Evolutionary conservation across 2,329 filamentous ascomycete species (phyloP), one percentile per base, ranked within the genome.

Genomic region (Chaetomium globosum): DNA sequence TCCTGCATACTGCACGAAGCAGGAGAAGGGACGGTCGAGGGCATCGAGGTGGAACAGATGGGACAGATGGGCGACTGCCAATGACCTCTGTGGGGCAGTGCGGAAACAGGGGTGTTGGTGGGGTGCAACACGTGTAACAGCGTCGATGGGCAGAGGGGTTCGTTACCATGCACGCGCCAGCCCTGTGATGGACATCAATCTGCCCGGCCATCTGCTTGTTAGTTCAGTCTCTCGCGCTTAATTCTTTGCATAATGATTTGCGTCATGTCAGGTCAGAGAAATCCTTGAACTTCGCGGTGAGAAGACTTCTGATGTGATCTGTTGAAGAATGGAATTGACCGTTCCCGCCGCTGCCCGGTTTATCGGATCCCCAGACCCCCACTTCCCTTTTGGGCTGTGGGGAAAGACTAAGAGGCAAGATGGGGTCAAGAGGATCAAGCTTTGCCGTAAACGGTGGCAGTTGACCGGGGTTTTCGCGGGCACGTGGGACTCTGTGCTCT

Each of bases 61-160:
- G 43, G 43, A 31, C 33, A 48, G 46, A 9, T 48, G 46, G 43
- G 43, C 39, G 39, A 43, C 39, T 48, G 46, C 46, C 1, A 23
- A n/a, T 23, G 46, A 48, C 46, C 43, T n/a, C 43, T 52, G 59
- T 49, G 59, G 59, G 51, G 51, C 36, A 49, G 31, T 30, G 61
- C 46, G 21, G 23, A 31, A 48, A 36, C 61, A 63, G 46, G 55
- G 54, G 48, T 62, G 19, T 33, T 31, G 19, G 59, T 68, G 68
- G 66, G 66, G 68, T 64, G 43, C 63, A 67, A 70, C 68, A 70
- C 68, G 66, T 70, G 68, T 70, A 68, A 70, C 66, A 43, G 59
- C 19, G 66, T 64, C 61, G 51, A 64, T 68, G 68, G 68, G 59
- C 57, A 64, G 51, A 61, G 52, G 31, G 48, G 21, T 46, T 30